Percentiles rank a stretch among this genome's conserved stretches.
These are phyloP conservation scores for Malus sylvestris DNA, from an alignment of 306 rosid species.

Conservation along the genomic window DNA sequence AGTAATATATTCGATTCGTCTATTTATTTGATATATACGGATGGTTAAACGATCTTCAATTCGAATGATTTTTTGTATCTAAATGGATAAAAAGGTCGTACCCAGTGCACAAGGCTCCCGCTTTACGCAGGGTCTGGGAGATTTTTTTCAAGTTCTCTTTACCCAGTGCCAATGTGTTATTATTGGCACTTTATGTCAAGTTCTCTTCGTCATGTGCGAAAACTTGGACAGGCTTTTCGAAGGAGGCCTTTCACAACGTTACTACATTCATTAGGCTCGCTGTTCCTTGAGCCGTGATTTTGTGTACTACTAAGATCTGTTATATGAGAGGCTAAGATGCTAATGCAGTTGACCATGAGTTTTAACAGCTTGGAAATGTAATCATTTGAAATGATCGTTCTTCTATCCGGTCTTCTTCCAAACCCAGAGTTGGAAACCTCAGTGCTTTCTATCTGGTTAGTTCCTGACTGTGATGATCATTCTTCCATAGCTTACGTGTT, in stretches of 20 bases:
- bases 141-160: no score
- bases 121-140: no score
- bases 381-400: constrained; percentile 64
- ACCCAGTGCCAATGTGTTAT: constrained; percentile 26
- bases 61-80: background rate
- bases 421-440: constrained; percentile 58
- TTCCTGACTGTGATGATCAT: background rate
- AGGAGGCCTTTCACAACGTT: constrained; percentile 38
- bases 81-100: no score
- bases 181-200: constrained; percentile 43
- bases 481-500: background rate
- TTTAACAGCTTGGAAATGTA: constrained; percentile 50
- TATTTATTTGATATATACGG: background rate
- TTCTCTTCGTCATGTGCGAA: constrained; percentile 44
- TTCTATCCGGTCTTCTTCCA: constrained; percentile 60
- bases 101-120: no score
- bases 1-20: background rate
- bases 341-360: background rate
- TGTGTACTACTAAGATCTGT: background rate
- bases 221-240: constrained; percentile 69
- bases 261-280: constrained; percentile 43
- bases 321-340: background rate
- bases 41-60: background rate
- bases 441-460: constrained; percentile 58
- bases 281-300: constrained; percentile 46